These are phyloP conservation scores for Colletotrichum karsti DNA, from an alignment of 2,329 filamentous ascomycete genomes.

Conservation along the genomic window DNA sequence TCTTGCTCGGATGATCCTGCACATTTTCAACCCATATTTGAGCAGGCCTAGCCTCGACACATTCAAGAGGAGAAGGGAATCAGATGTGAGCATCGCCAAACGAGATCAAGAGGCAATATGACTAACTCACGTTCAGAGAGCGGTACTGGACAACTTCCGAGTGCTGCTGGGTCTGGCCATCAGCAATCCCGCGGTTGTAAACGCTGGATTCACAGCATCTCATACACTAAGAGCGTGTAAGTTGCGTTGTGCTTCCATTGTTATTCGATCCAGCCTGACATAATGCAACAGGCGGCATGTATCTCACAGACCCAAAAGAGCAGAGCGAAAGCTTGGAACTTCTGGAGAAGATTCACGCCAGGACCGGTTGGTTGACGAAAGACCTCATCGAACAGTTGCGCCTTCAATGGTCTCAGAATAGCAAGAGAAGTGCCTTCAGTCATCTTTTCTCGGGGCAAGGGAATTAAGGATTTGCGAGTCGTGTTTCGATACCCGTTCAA, in stretches of 20 bases:
- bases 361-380: conserved; percentile 11
- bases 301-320: conserved; percentile 5
- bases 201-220: conserved; percentile 36
- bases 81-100: conserved; percentile 24
- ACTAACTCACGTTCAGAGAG: conserved; percentile 22
- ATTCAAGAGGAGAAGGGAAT: conserved; percentile 29
- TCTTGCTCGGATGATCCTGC: conserved; percentile 46
- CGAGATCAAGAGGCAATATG: rapidly evolving
- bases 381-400: background rate
- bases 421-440: background rate
- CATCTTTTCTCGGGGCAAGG: background rate
- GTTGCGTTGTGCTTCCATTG: too few relatives aligned
- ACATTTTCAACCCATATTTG: conserved; percentile 45
- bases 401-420: background rate
- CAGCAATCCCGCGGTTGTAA: conserved; percentile 35
- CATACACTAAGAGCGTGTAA: conserved; percentile 36
- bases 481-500: too few relatives aligned
- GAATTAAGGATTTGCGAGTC: background rate
- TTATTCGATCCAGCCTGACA: background rate
- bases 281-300: background rate
- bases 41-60: conserved; percentile 35
- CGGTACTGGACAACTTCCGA: conserved; percentile 33
- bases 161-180: conserved; percentile 35
- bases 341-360: background rate
- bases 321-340: conserved; percentile 5